Conservation (phyloP, 1,139 yeast species). For the Tardiomyces depauwii region DNA sequence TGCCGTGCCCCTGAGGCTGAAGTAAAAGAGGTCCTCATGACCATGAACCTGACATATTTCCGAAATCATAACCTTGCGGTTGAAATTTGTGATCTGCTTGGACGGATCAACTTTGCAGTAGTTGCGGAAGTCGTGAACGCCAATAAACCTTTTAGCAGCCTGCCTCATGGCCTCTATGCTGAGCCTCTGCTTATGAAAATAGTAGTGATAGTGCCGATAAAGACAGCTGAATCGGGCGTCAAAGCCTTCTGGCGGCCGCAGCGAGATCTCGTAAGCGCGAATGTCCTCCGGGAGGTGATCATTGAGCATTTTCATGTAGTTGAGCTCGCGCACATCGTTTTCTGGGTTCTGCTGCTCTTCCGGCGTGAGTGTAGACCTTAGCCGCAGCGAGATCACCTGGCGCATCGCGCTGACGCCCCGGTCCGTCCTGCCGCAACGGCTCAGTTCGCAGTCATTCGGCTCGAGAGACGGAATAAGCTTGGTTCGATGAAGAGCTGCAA, state of each 20-base stretch:
- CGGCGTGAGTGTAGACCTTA: conserved; percentile 53
- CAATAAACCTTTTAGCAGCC: conserved; percentile 58
- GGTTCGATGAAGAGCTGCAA: conserved; percentile 60
- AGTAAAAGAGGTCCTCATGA: conserved; percentile 35
- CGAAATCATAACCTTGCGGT: conserved; percentile 13
- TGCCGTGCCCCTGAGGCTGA: conserved; percentile 80
- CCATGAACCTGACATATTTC: conserved; percentile 14
- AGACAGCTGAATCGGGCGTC: conserved; percentile 90
- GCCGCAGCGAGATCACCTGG: conserved; percentile 74
- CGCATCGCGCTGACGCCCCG: conserved; percentile 95
- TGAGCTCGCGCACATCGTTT: conserved; percentile 58
- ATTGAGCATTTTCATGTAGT: conserved; percentile 66
- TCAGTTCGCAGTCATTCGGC: conserved; percentile 49
- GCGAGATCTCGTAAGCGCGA: conserved; percentile 66
- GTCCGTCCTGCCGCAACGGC: conserved; percentile 95
- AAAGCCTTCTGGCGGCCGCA: conserved; percentile 71
- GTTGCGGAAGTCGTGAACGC: conserved; percentile 85
- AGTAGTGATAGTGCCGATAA: conserved; percentile 74
- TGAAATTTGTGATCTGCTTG: conserved; percentile 74
- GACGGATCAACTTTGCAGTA: conserved; percentile 92
- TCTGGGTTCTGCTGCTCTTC: conserved; percentile 46
- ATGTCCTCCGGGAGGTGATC: conserved; percentile 73
- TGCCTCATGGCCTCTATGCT: conserved; percentile 55
- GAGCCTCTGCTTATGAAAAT: conserved; percentile 44
- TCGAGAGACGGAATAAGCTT: conserved; percentile 56